Conservation (phyloP, 2,329 filamentous ascomycete genomes). For the Aschersonia sp. region DNA sequence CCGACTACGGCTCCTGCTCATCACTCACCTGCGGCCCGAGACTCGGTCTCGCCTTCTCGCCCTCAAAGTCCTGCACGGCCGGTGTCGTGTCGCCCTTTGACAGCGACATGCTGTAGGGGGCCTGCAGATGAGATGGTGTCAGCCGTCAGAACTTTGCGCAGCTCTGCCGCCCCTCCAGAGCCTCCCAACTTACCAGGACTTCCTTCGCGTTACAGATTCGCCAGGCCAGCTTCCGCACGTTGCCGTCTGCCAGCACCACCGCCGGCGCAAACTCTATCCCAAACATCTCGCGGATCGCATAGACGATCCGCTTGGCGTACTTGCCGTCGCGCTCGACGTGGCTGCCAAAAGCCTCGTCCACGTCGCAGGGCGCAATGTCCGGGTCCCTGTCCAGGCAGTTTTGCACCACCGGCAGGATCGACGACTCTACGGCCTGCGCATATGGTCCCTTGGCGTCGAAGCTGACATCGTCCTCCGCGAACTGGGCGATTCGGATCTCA, state of each 20-base stretch:
- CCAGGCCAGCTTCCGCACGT: slow-evolving; percentile 82
- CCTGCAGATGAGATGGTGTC: slow-evolving; percentile 24
- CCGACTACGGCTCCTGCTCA: background rate
- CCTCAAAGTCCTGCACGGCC: slow-evolving; percentile 23
- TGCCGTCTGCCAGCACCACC: slow-evolving; percentile 85
- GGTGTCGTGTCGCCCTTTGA: slow-evolving; percentile 50
- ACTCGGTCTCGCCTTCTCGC: slow-evolving; percentile 9
- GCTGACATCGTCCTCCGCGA: slow-evolving; percentile 60
- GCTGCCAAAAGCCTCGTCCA: slow-evolving; percentile 71
- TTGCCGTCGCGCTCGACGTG: slow-evolving; percentile 78
- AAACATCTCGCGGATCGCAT: slow-evolving; percentile 92
- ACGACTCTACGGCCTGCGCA: slow-evolving; percentile 56
- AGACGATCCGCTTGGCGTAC: slow-evolving; percentile 80
- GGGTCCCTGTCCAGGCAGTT: slow-evolving; percentile 90
- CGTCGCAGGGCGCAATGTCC: slow-evolving; percentile 69
- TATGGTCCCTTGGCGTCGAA: slow-evolving; percentile 44
- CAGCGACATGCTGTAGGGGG: slow-evolving; percentile 56
- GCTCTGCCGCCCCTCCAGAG: too few relatives aligned
- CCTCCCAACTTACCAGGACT: slow-evolving; percentile 54
- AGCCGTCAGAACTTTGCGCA: background rate
- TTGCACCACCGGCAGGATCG: slow-evolving; percentile 67
- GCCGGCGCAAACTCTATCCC: slow-evolving; percentile 89
- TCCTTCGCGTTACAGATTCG: slow-evolving; percentile 91
- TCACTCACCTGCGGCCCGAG: background rate
- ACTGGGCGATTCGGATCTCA: slow-evolving; percentile 70